A percentile compares a stretch with the other conserved stretches of the same genome.
Evolutionary conservation across 1,284 basidiomycete species (phyloP).

Genomic region (Megacollybia platyphylla): DNA sequence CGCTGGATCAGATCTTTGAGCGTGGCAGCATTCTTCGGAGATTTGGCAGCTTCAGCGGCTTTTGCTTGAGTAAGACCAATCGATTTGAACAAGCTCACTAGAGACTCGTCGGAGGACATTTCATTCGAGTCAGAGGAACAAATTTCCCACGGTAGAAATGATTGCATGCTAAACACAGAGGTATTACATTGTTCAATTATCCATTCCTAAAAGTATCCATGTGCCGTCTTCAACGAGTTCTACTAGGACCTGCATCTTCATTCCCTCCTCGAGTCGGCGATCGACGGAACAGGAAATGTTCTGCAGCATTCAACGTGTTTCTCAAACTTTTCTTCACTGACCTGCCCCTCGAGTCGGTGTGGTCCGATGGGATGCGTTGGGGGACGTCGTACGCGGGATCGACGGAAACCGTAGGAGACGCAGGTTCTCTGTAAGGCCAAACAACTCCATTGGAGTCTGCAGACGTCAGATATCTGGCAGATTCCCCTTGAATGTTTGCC

Average conservation of each 20-base stretch:
- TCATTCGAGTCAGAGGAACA: background rate
- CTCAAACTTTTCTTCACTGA: slow-evolving; percentile 52
- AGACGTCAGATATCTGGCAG: background rate
- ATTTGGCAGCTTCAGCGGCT: slow-evolving; percentile 76
- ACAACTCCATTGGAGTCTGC: slow-evolving; percentile 1
- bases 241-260: background rate
- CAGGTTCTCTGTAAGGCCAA: slow-evolving; percentile 21
- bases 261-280: slow-evolving; percentile 9
- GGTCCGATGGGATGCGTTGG: slow-evolving; percentile 6
- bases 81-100: slow-evolving; percentile 64
- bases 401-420: slow-evolving; percentile 14
- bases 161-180: background rate
- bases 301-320: slow-evolving; percentile 53
- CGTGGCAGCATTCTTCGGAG: slow-evolving; percentile 58
- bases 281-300: slow-evolving; percentile 52
- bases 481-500: background rate
- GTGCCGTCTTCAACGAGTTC: background rate
- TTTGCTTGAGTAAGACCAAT: slow-evolving; percentile 74
- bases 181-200: background rate
- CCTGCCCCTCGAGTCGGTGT: slow-evolving; percentile 27
- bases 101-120: slow-evolving; percentile 11
- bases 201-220: background rate
- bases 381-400: slow-evolving; percentile 27
- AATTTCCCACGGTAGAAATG: background rate
- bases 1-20: slow-evolving; percentile 64